These are phyloP conservation scores for Naumovozyma dairenensis DNA, from an alignment of 805 yeast species.

Conservation along the genomic window DNA sequence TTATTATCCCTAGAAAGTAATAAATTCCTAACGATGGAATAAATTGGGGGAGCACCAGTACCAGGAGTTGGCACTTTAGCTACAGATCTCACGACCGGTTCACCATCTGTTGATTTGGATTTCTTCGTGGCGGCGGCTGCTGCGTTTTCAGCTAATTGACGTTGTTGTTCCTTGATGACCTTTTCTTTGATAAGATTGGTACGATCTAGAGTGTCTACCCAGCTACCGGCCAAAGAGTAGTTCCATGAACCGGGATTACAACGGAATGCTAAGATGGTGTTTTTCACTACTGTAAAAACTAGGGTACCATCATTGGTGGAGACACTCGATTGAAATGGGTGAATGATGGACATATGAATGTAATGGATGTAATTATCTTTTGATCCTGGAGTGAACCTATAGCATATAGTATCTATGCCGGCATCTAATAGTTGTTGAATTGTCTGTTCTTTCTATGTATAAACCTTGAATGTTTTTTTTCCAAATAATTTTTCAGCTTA, in stretches of 20 bases:
- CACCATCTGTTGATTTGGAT: slow-evolving; percentile 28
- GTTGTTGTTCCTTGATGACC: slow-evolving; percentile 33
- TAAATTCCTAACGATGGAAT: slow-evolving; percentile 59
- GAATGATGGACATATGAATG: slow-evolving; percentile 38
- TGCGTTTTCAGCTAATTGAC: slow-evolving; percentile 22
- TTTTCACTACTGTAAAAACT: slow-evolving; percentile 50
- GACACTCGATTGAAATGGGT: slow-evolving; percentile 56
- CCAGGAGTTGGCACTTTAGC: slow-evolving; percentile 55
- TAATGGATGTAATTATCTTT: no score
- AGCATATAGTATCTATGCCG: no score
- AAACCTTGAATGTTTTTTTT: no score
- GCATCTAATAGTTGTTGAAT: no score
- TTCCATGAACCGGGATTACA: no score
- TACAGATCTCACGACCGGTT: slow-evolving; percentile 43
- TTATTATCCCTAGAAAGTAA: slow-evolving; percentile 43
- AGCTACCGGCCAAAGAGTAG: no score
- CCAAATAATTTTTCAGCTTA: no score
- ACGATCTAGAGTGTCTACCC: slow-evolving; percentile 53
- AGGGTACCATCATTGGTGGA: slow-evolving; percentile 36
- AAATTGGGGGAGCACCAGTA: slow-evolving; percentile 57
- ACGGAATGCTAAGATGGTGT: slow-evolving; percentile 48
- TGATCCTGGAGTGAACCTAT: no score
- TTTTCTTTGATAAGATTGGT: slow-evolving; percentile 35
- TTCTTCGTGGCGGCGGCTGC: slow-evolving; percentile 27
- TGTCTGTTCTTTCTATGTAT: no score